Evolutionary conservation across 176 grass and related monocot genomes (phyloP).

Genomic region (Hsuehochloa calcarea): DNA sequence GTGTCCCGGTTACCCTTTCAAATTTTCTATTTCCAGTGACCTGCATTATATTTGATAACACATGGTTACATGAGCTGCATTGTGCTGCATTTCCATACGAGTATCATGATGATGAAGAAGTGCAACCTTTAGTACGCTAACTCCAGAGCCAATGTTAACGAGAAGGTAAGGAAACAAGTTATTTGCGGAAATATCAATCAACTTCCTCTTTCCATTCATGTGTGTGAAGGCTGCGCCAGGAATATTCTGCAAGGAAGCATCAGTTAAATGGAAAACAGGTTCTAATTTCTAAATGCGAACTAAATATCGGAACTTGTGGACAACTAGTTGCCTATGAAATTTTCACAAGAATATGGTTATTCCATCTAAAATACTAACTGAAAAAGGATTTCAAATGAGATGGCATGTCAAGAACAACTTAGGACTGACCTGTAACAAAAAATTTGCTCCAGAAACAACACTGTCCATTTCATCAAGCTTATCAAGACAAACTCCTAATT

Average conservation of each 20-base stretch:
- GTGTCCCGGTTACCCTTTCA: slow-evolving; percentile 95
- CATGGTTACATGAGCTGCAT: slow-evolving; percentile 42
- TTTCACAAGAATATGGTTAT: neutral
- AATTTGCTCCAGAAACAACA: slow-evolving; percentile 86
- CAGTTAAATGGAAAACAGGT: slow-evolving; percentile 10
- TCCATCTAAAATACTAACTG: neutral
- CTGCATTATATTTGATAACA: slow-evolving; percentile 54
- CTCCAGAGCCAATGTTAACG: slow-evolving; percentile 93
- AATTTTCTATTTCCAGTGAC: slow-evolving; percentile 81
- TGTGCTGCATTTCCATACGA: slow-evolving; percentile 16
- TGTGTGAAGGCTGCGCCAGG: slow-evolving; percentile 86
- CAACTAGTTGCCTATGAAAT: neutral
- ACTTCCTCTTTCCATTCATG: slow-evolving; percentile 69
- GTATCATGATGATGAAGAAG: slow-evolving; percentile 15
- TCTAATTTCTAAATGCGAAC: neutral
- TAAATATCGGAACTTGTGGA: slow-evolving; percentile 9
- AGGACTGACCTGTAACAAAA: slow-evolving; percentile 77
- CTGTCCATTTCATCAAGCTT: slow-evolving; percentile 97
- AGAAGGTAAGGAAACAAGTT: slow-evolving; percentile 92
- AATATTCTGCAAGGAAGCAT: slow-evolving; percentile 62
- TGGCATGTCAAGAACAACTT: neutral
- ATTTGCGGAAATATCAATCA: slow-evolving; percentile 61
- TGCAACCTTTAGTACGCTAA: slow-evolving; percentile 93
- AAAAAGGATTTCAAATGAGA: slow-evolving; percentile 21
- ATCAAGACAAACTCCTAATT: slow-evolving; percentile 84